Evolutionary conservation across 805 yeast genomes (phyloP).

Genomic region (Yarrowia alimentaria): DNA sequence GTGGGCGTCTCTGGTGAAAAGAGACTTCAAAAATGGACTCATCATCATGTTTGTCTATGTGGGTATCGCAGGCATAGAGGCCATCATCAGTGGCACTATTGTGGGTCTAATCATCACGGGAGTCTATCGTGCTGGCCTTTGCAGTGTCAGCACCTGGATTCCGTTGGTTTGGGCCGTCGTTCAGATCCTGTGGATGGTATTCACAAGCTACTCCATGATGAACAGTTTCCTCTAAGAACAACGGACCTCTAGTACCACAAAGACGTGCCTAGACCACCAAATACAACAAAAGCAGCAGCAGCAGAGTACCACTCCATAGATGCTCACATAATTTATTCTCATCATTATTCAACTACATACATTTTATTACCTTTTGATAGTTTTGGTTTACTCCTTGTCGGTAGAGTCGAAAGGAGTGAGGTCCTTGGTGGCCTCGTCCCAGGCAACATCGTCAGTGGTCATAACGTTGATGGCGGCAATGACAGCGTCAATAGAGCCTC

Average conservation of each 20-base stretch:
- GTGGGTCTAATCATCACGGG: constrained; percentile 74
- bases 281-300: too few relatives aligned
- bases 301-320: too few relatives aligned
- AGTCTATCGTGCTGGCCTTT: constrained; percentile 73
- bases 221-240: constrained; percentile 45
- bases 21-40: constrained; percentile 44
- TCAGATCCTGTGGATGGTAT: constrained; percentile 62
- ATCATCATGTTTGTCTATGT: constrained; percentile 48
- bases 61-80: constrained; percentile 59
- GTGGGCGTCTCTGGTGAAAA: constrained; percentile 54
- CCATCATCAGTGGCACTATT: constrained; percentile 68
- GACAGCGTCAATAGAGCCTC: constrained; percentile 78
- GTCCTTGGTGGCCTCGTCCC: constrained; percentile 81
- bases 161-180: constrained; percentile 80
- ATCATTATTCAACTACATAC: neutral
- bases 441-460: constrained; percentile 68
- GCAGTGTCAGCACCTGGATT: constrained; percentile 92
- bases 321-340: too few relatives aligned
- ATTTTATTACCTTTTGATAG: neutral
- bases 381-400: constrained; percentile 10
- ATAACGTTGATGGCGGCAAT: constrained; percentile 68
- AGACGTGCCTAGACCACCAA: too few relatives aligned
- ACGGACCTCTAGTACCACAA: too few relatives aligned
- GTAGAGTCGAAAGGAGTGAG: constrained; percentile 63
- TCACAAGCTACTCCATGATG: constrained; percentile 63